Percentiles rank a stretch among this genome's conserved stretches.
Conservation (phyloP, 106 monocot species). For the Chionographis japonica region DNA sequence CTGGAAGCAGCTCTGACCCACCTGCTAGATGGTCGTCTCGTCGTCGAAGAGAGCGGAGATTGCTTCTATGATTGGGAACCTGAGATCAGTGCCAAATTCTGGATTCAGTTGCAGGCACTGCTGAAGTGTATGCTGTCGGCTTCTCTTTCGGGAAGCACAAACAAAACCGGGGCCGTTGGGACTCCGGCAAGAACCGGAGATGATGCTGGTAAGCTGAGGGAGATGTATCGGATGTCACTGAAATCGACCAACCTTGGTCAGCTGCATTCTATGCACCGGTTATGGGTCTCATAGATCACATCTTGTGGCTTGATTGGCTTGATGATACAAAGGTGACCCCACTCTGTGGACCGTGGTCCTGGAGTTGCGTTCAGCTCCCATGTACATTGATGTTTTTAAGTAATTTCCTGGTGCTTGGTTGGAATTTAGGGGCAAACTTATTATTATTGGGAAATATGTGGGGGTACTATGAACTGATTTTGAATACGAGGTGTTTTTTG, state of each 20-base stretch:
- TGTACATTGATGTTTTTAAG: too few relatives aligned
- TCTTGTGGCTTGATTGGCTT: too few relatives aligned
- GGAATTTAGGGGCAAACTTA: too few relatives aligned
- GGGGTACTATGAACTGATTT: too few relatives aligned
- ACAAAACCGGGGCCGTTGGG: conserved; percentile 15
- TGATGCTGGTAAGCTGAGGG: conserved; percentile 62
- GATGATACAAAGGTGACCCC: too few relatives aligned
- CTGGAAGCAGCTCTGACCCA: conserved; percentile 57
- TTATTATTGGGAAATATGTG: too few relatives aligned
- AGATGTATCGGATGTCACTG: conserved; percentile 82
- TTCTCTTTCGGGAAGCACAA: conserved; percentile 28
- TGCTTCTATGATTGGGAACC: conserved; percentile 10
- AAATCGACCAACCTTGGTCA: conserved; percentile 46
- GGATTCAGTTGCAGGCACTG: conserved; percentile 59
- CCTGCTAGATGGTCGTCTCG: conserved; percentile 64
- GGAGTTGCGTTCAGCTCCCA: too few relatives aligned
- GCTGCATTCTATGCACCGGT: conserved; percentile 47
- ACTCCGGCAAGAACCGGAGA: conserved; percentile 30
- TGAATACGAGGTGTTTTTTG: too few relatives aligned
- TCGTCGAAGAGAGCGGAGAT: conserved; percentile 30
- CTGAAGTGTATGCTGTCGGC: conserved; percentile 63
- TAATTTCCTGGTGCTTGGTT: too few relatives aligned
- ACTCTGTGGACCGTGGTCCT: too few relatives aligned
- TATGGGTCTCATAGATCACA: conserved; percentile 53
- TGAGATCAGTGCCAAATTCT: conserved; percentile 44